These are phyloP conservation scores for Penicillium paxilli DNA, from an alignment of 495 filamentous ascomycete genomes.

Conservation along the genomic window DNA sequence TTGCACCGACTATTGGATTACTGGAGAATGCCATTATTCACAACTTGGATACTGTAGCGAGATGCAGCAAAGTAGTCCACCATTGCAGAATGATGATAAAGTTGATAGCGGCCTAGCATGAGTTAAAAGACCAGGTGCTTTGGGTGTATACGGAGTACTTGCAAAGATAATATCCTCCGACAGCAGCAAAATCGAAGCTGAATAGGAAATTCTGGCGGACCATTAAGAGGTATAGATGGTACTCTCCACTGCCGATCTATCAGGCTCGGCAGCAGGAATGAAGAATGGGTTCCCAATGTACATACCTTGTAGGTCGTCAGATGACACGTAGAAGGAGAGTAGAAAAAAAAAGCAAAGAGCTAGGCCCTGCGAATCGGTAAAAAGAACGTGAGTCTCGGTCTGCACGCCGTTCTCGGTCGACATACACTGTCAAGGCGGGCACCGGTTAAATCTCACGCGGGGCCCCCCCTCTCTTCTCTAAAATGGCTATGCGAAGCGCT, in stretches of 20 bases:
- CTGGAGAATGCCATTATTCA: not conserved
- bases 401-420: conserved; percentile 16
- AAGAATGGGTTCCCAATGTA: not conserved
- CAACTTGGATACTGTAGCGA: not conserved
- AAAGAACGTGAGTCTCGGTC: conserved; percentile 7
- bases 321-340: not conserved
- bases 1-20: not conserved
- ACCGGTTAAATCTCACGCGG: conserved; percentile 15
- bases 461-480: conserved; percentile 7
- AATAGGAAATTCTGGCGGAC: conserved; percentile 4
- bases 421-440: not conserved
- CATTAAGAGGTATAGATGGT: not conserved
- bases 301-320: not conserved
- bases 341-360: conserved; percentile 1
- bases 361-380: not conserved
- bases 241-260: conserved; percentile 5
- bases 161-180: not conserved
- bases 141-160: not conserved
- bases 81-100: not conserved
- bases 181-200: not conserved
- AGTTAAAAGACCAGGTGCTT: not conserved
- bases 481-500: conserved; percentile 19
- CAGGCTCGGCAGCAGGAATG: not conserved
- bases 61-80: not conserved
- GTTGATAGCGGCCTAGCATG: not conserved